Base-by-base conservation (phyloP, 257 asterid species). In the Cruciata laevipes region DNA sequence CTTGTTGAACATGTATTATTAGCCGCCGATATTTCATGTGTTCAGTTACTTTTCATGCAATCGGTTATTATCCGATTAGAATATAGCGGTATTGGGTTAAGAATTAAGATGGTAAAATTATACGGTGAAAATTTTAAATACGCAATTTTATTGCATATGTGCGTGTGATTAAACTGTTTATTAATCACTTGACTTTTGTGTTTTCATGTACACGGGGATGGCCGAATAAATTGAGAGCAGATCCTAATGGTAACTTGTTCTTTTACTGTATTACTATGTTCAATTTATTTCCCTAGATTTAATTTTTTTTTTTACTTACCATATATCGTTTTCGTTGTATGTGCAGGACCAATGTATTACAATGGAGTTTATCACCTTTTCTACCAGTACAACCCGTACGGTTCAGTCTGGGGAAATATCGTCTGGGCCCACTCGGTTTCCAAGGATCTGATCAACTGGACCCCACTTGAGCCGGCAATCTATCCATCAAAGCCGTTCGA, bases 401-500 rank as follows among this genome's bases (percentile, higher is more conserved):
- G 92, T 1, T 84, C 90, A 0, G 84, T 78, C 2, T 90, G 96
- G 95, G 95, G 96, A 55, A 86, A 90, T 64, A 90, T 88, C 0
- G 77, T 86, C 0, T 90, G 97, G 97, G 95, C 89, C 0, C 96
- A 90, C 67, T 86, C 97, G 0, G 90, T 88, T 0, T 90, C 96
- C 12, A 77, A 61, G 3, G 96, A 90, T 76, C 60, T 88, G 64
- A 82, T 88, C 20, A 88, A 79, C 37, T 90, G 96, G 97, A 66
- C 62, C 40, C 74, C 73, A 6, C 51, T 90, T 2, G 80, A 79
- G 2, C 67, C 55, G 1, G 89, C 97, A 6, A 84, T 88, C 21
- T 72, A 51, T 74, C 95, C 90, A 0, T 88, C 97, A 1, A 68
- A 83, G 78, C 74, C 81, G 1, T 90, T 90, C 17, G 96, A 90